phyloP scores from a whole-genome alignment of 306 rosid genomes.

The Phaseolus lunatus region DNA sequence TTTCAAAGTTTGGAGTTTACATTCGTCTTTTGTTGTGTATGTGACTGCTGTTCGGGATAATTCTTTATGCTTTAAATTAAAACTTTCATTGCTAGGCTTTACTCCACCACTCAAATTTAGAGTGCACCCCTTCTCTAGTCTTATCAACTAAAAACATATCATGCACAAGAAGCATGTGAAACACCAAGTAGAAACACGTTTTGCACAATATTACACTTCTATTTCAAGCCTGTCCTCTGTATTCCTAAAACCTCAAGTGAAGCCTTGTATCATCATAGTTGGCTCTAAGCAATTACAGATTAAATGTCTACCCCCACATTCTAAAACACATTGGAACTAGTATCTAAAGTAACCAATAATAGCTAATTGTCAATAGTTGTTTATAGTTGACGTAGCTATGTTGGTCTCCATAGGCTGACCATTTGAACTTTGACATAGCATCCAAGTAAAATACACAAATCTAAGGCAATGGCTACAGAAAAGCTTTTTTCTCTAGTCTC shows the following conservation, averaged over 20 bases:
- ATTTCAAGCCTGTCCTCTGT: not conserved
- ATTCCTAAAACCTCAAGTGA: not conserved
- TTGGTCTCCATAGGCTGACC: not conserved
- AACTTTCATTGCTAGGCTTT: not conserved
- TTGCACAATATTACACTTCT: too few relatives aligned
- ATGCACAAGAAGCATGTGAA: not conserved
- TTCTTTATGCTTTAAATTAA: constrained; percentile 16
- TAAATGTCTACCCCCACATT: not conserved
- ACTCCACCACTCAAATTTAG: not conserved
- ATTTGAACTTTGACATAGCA: not conserved
- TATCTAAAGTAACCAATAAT: not conserved
- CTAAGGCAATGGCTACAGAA: not conserved
- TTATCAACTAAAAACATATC: not conserved
- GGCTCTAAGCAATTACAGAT: not conserved
- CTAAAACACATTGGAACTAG: not conserved
- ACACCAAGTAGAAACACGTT: too few relatives aligned
- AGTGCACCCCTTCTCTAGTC: not conserved
- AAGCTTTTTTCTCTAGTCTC: not conserved
- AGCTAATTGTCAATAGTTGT: not conserved
- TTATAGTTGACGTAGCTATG: not conserved
- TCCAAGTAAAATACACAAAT: not conserved
- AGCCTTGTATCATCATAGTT: not conserved
- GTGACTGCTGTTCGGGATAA: constrained; percentile 13
- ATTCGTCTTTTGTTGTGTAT: constrained; percentile 4
- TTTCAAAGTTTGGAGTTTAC: constrained; percentile 24